Conservation (phyloP, 2,329 filamentous ascomycete genomes). For the Rhinocladiella similis region DNA sequence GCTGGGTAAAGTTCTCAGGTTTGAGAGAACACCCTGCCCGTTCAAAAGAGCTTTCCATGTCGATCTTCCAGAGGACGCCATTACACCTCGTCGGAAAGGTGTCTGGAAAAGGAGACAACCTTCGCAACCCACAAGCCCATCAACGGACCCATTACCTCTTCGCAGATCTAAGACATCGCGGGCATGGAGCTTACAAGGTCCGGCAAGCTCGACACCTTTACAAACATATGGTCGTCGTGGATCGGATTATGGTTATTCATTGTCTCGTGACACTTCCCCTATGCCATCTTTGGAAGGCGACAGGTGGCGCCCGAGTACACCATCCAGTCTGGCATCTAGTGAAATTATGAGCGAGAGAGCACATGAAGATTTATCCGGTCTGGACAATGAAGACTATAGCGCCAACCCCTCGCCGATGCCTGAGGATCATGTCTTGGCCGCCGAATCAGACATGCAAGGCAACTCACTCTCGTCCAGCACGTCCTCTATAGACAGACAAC, state of each 20-base stretch:
- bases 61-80: slow-evolving; percentile 67
- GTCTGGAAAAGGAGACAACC: slow-evolving; percentile 66
- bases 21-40: slow-evolving; percentile 85
- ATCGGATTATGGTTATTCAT: slow-evolving; percentile 23
- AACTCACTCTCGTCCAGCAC: no score
- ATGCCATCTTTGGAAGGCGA: slow-evolving; percentile 9
- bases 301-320: slow-evolving; percentile 16
- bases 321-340: slow-evolving; percentile 24
- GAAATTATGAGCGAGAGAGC: slow-evolving; percentile 14
- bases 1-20: slow-evolving; percentile 72
- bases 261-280: slow-evolving; percentile 19
- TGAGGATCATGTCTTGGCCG: background rate
- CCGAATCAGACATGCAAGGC: background rate
- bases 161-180: slow-evolving; percentile 22
- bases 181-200: slow-evolving; percentile 25
- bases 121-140: slow-evolving; percentile 41
- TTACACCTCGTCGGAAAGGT: slow-evolving; percentile 64
- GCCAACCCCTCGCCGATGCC: background rate
- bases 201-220: slow-evolving; percentile 11
- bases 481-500: no score
- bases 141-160: slow-evolving; percentile 17
- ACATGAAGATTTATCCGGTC: slow-evolving; percentile 9
- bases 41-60: slow-evolving; percentile 77
- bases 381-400: slow-evolving; percentile 2
- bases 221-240: slow-evolving; percentile 22